Evolutionary conservation across 2,329 filamentous ascomycete species (phyloP), one percentile per base, ranked within the genome.

Genomic region (Clarireedia paspali): DNA sequence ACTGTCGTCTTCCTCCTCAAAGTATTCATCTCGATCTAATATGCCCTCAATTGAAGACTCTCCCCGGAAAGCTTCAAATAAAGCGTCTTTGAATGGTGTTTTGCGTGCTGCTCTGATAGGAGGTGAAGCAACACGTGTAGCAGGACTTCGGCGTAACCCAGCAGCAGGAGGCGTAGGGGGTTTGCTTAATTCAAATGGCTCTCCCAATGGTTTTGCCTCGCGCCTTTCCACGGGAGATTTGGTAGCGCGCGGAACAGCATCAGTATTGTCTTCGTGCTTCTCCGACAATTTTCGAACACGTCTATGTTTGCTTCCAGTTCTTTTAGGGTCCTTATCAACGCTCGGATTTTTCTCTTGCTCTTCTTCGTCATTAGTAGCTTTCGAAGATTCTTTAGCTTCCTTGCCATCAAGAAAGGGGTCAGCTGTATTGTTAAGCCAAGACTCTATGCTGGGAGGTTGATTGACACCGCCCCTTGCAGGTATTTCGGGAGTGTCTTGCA

Each of bases 361-460:
- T 15, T 58, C 58, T 59, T 59, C 63, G 62, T 61, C 63, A 57
- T 60, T 70, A 65, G 53, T 59, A 20, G 58, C 55, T 20, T 61
- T 56, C 68, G 5, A 75, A 69, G 6, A 66, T 17, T 45, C 53
- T 44, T 55, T 47, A 26, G 46, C 10, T 17, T 36, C 24, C 57
- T 26, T 71, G 38, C 40, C 60, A 15, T 84, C 81, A 2, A 84
- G 73, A 64, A 84, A 84, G 3, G 82, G 81, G 62, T 85, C 83
- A 14, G 83, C 77, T 0, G 83, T 86, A 23, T 73, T 76, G 63
- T 79, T 81, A 26, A 86, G 71, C 83, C 83, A 86, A 23, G 77
- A 83, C 65, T 86, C 83, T 53, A 86, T 86, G 63, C 77, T 85
- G 1, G 78, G 79, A 5, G 83, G 82, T 45, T 81, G 77, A 58